Base-by-base conservation (phyloP, 2,329 filamentous ascomycete species). In the Diaporthe humulicola region DNA sequence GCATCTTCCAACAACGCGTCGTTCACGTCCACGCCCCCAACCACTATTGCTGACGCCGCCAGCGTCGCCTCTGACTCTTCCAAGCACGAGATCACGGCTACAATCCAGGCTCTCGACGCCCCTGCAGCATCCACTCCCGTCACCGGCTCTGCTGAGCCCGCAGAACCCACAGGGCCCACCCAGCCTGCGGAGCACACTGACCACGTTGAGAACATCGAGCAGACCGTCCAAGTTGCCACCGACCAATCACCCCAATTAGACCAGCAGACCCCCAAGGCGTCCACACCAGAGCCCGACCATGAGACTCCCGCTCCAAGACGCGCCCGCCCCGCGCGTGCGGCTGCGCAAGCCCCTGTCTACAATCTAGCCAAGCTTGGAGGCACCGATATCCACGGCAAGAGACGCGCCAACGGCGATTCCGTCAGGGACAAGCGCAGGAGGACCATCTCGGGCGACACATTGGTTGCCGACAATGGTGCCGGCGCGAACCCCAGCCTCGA, bases 331-430 rank as follows among this genome's bases (percentile, higher is more conserved):
- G 78, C 90, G 92, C 79, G 85, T 87, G 50, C 88, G 90, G 76
- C 79, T 84, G 48, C 70, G n/a, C 88, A 87, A 71, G 85, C 90
- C 25, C 88, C 90, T 17, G 89, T 92, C 22, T 95, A 95, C 84
- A 95, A 95, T 79, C 84, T 93, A 22, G 87, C 90, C 77, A 88
- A 90, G 78, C 86, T 93, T 70, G 88, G 87, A 74, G 91, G 92
- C 77, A 93, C 90, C 64, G 87, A 88, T 38, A 86, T 88, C 57
- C 91, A 93, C 77, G 91, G 88, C 69, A 90, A 88, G 78, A 88
- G 84, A 83, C 87, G 84, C 82, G 81, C 87, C 58, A 90, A 88
- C 60, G 87, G 89, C 75, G 88, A 90, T 76, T 78, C 82, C 36
- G 85, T 87, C 15, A 80, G 82, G 42, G 82, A 86, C 52, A 84